A percentile compares a stretch with the other conserved stretches of the same genome.
These are phyloP conservation scores for Coniferiporia weirii DNA, from an alignment of 1,284 basidiomycete genomes.

Conservation along the genomic window DNA sequence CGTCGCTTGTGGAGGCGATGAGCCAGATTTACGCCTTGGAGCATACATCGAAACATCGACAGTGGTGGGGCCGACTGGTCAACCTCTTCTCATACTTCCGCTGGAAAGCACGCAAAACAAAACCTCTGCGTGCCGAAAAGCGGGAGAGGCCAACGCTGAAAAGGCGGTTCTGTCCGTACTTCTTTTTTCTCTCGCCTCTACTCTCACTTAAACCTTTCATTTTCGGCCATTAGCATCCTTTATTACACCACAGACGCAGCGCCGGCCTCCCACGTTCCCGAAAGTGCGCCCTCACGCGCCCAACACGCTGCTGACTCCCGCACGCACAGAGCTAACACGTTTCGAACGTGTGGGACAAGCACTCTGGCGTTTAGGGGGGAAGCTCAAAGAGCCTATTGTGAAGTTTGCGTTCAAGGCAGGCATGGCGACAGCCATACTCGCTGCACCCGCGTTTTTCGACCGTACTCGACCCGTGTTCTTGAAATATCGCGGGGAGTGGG, in stretches of 20 bases:
- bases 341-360: conserved; percentile 59
- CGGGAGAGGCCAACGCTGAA: conserved; percentile 17
- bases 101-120: not conserved
- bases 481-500: conserved; percentile 89
- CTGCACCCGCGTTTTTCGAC: conserved; percentile 83
- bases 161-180: conserved; percentile 38
- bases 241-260: conserved; percentile 54
- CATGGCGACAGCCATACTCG: conserved; percentile 74
- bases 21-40: conserved; percentile 65
- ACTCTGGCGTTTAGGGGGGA: conserved; percentile 73
- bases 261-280: conserved; percentile 70
- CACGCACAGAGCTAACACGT: conserved; percentile 48
- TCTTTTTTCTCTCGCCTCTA: not conserved
- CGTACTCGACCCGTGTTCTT: conserved; percentile 73
- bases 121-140: conserved; percentile 1
- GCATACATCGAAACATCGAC: conserved; percentile 37
- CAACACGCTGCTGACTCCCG: conserved; percentile 79
- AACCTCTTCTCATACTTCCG: not conserved
- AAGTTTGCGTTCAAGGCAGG: conserved; percentile 90
- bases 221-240: conserved; percentile 43
- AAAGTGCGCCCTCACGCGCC: conserved; percentile 78
- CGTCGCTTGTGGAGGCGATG: conserved; percentile 79
- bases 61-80: conserved; percentile 33
- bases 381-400: conserved; percentile 69
- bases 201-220: conserved; percentile 14